Conservation (phyloP, 2,329 filamentous ascomycete species). For the Arthrocladium fulminans region DNA sequence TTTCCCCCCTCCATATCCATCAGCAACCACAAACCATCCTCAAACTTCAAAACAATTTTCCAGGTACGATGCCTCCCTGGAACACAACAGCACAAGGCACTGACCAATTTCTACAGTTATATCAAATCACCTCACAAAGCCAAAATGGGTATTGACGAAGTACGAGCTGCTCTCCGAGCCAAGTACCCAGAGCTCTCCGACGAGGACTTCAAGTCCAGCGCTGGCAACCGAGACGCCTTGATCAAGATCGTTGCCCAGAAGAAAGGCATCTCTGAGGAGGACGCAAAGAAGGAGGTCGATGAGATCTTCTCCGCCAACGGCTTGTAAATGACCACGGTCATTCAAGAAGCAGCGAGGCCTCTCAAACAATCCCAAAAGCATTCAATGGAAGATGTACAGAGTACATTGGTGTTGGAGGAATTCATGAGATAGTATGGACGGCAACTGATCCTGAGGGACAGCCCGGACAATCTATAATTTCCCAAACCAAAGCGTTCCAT, state of each 20-base stretch:
- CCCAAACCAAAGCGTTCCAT: neutral
- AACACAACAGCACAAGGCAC: neutral
- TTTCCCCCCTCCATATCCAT: neutral
- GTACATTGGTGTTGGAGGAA: neutral
- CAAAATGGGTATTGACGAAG: constrained; percentile 10
- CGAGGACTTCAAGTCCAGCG: constrained; percentile 6
- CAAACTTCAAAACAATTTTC: neutral
- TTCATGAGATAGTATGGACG: neutral
- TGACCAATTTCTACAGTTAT: neutral
- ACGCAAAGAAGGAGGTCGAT: constrained; percentile 7
- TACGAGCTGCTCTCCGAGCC: constrained; percentile 9
- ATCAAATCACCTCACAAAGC: neutral
- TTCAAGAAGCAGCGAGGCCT: neutral
- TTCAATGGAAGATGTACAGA: neutral
- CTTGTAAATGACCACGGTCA: neutral
- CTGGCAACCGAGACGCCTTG: constrained; percentile 5
- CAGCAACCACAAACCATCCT: neutral
- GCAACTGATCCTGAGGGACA: neutral
- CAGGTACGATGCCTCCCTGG: neutral
- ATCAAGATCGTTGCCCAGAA: constrained; percentile 4
- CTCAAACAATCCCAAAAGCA: neutral
- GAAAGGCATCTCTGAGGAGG: constrained; percentile 6
- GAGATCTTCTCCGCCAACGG: constrained; percentile 10
- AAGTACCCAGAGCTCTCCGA: constrained; percentile 8
- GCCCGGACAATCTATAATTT: neutral